Evolutionary conservation across 768 basidiomycete species (phyloP), one percentile per base, ranked within the genome.

Genomic region (Termitomyces sp.): DNA sequence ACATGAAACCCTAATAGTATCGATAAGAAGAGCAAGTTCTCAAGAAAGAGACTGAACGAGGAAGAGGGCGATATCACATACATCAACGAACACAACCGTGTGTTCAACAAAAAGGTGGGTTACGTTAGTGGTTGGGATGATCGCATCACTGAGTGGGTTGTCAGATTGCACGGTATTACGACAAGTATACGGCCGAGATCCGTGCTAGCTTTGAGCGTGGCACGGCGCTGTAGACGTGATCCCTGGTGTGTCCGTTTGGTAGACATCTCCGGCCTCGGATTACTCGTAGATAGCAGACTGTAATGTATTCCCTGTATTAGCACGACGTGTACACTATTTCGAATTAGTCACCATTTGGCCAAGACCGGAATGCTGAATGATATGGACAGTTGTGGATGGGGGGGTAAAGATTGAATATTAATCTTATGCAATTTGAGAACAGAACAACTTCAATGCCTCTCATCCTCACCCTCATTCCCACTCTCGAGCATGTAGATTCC

Each of bases 201-300:
- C 87, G 95, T 53, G 94, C 93, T 29, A 98, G 94, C 75, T 98
- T 98, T 81, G 96, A 99, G 72, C 89, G 96, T 65, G 96, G 96
- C 56, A 96, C 96, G 8, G 95, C 96, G 36, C 75, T 98, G 49
- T 96, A 74, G 66, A 42, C n/a, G n/a, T 4, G 34, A 17, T 20
- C 14, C 5, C 32, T n/a, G 55, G 55, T 56, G 43, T 56, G 42
- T 56, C 29, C 2, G 32, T 34, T 56, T 34, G 55, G 17, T 45
- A 14, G 42, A 34, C 10, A 56, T 55, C 31, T n/a, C 31, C 32
- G 29, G 42, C 7, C 11, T 20, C 7, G 17, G 17, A 34, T 43
- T 45, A 20, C 38, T 45, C n/a, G 45, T 43, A 5, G 10, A n/a
- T 20, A 31, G 12, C 42, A 56, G 55, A n/a, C 15, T 43, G 31